Conservation (phyloP, 305 asterid genomes). For the Fraxinus albicans region DNA sequence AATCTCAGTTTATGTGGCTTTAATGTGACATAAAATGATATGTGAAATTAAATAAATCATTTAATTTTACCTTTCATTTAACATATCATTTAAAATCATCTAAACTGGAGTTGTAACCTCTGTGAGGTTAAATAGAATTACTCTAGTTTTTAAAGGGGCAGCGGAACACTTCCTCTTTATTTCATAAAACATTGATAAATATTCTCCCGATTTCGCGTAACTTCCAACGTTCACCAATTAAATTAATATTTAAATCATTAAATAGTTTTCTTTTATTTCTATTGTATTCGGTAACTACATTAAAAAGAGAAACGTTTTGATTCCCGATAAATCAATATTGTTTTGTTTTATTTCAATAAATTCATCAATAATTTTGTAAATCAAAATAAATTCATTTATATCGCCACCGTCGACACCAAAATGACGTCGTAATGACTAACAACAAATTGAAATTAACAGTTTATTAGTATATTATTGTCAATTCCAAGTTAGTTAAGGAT, state of each 20-base stretch:
- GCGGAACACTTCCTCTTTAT: too few relatives aligned
- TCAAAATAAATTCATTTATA: not conserved
- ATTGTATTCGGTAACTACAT: too few relatives aligned
- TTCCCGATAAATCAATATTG: too few relatives aligned
- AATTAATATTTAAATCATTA: not conserved
- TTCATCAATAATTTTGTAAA: not conserved
- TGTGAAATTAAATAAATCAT: too few relatives aligned
- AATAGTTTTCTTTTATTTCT: not conserved
- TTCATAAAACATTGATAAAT: not conserved
- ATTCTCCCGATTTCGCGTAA: not conserved
- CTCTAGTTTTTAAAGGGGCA: too few relatives aligned
- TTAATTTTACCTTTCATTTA: too few relatives aligned
- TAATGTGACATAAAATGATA: too few relatives aligned
- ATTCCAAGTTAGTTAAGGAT: not conserved
- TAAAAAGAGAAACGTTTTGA: not conserved
- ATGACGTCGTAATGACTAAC: not conserved
- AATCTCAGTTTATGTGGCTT: too few relatives aligned
- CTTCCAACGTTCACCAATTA: not conserved
- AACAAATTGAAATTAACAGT: not conserved
- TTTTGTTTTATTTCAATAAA: too few relatives aligned
- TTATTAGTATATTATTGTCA: not conserved
- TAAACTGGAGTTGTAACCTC: too few relatives aligned
- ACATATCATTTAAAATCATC: too few relatives aligned
- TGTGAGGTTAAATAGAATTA: too few relatives aligned
- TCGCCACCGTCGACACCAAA: not conserved